Conservation (phyloP, 2,329 filamentous ascomycete species). For the Anthostomella pinea region DNA sequence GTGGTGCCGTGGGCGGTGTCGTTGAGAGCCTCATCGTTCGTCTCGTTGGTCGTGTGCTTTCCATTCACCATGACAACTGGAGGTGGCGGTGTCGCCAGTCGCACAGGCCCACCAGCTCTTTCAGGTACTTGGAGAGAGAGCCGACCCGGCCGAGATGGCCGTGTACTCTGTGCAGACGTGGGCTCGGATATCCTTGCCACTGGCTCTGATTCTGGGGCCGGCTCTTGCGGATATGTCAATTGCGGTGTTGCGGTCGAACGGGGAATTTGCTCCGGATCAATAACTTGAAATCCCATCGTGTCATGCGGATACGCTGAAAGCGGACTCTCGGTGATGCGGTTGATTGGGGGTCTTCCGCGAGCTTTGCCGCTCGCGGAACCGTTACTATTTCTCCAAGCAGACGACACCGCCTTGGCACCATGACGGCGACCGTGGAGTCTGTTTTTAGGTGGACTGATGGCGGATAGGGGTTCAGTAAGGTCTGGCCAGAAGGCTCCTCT, state of each 20-base stretch:
- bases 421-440: slow-evolving; percentile 60
- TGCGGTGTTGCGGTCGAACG: slow-evolving; percentile 25
- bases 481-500: slow-evolving; percentile 54
- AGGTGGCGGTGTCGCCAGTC: slow-evolving; percentile 57
- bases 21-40: slow-evolving; percentile 9
- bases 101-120: slow-evolving; percentile 56
- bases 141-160: slow-evolving; percentile 43
- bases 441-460: slow-evolving; percentile 62
- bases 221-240: slow-evolving; percentile 20
- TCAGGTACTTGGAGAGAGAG: slow-evolving; percentile 63
- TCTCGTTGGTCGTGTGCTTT: slow-evolving; percentile 28
- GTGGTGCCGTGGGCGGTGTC: no score
- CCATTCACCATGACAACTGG: slow-evolving; percentile 54
- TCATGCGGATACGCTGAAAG: slow-evolving; percentile 66
- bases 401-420: slow-evolving; percentile 81
- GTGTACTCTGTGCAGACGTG: slow-evolving; percentile 19
- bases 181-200: slow-evolving; percentile 16
- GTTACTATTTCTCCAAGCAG: slow-evolving; percentile 75
- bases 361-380: slow-evolving; percentile 65
- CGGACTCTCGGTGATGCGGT: slow-evolving; percentile 59
- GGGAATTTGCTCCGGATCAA: slow-evolving; percentile 22
- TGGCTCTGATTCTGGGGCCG: slow-evolving; percentile 24
- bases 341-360: slow-evolving; percentile 76
- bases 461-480: slow-evolving; percentile 65
- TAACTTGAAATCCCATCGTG: slow-evolving; percentile 47